Conservation (phyloP, 2,329 filamentous ascomycete genomes). For the Fusarium xylarioides region DNA sequence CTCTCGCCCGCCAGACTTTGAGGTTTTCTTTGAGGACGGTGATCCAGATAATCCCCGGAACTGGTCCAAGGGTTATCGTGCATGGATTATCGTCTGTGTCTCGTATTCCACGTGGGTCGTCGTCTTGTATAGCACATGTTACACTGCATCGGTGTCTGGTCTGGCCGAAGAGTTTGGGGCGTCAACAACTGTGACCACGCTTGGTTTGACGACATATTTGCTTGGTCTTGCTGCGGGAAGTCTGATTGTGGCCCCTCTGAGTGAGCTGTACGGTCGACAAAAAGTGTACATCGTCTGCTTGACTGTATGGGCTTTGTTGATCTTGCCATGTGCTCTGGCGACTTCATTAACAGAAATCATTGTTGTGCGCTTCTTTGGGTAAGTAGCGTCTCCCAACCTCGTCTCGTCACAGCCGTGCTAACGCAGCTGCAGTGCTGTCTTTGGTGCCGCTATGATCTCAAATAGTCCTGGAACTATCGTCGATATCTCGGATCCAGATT, state of each 20-base stretch:
- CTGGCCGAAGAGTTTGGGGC: constrained; percentile 74
- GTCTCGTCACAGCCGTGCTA: not conserved
- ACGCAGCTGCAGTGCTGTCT: constrained; percentile 54
- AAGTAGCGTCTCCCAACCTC: constrained; percentile 37
- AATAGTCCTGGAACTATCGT: constrained; percentile 85
- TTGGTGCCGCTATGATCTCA: constrained; percentile 78
- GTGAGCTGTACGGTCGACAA: constrained; percentile 73
- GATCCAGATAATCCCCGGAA: constrained; percentile 74
- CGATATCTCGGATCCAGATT: constrained; percentile 83
- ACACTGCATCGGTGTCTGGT: constrained; percentile 76
- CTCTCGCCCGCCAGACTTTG: constrained; percentile 67
- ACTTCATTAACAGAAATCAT: constrained; percentile 74
- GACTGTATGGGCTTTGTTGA: constrained; percentile 70
- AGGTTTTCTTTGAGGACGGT: constrained; percentile 75
- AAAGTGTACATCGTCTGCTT: constrained; percentile 76
- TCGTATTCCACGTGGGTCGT: constrained; percentile 59
- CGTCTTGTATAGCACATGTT: constrained; percentile 82
- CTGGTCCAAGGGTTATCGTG: constrained; percentile 65
- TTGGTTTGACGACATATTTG: constrained; percentile 83
- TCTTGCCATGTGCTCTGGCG: constrained; percentile 77
- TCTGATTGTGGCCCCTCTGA: constrained; percentile 77
- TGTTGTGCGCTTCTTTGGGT: constrained; percentile 78
- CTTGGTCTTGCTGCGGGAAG: constrained; percentile 77
- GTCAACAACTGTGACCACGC: constrained; percentile 68
- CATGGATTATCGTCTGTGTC: constrained; percentile 56